Base-by-base conservation (phyloP, 192 early-diverging fungal genomes). In the Rhizophagus clarus region DNA sequence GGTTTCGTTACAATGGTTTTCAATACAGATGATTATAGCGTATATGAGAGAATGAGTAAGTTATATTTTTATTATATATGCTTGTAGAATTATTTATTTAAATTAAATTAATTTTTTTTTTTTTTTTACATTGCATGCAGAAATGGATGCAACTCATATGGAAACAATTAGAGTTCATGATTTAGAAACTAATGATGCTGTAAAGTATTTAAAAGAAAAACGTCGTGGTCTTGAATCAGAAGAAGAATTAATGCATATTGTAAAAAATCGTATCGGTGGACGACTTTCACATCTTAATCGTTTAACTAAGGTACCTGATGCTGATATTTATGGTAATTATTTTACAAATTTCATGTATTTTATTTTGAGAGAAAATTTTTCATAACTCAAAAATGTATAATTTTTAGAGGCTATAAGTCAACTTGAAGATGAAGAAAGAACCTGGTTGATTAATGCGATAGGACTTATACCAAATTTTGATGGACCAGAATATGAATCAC, bases 21-120 rank as follows among this genome's bases (percentile, higher is more conserved):
- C 31, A 79, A 79, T 17, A 79, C 77, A 9, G 77, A 79, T 69
- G 77, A 79, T 79, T 79, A 79, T 79, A 2, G 47, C 15, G 47
- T 79, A 17, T 69, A 79, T 37, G 77, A 79, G 40, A 45, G 77
- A n/a, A 60, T 79, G 77, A 79, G 77, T 79, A 45, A 67, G 66
- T 79, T 37, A 64, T 14, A 3, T n/a, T 8, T 37, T n/a, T 74
- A 32, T 42, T 37, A 14, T 34, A 2, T n/a, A 15, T 28, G 12
- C 4, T 34, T 20, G 1, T 32, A 10, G n/a, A 29, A 29, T 9
- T 34, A 31, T 22, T 5, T 34, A n/a, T 40, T 28, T 12, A 14
- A 37, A 22, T 28, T 12, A 14, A 37, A 22, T 20, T 8, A 34
- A 37, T 20, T 32, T 40, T 75, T 22, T 10, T 12, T 31, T 22